These are phyloP conservation scores for Leccinum fallax DNA, from an alignment of 1,284 basidiomycete species.

Conservation along the genomic window DNA sequence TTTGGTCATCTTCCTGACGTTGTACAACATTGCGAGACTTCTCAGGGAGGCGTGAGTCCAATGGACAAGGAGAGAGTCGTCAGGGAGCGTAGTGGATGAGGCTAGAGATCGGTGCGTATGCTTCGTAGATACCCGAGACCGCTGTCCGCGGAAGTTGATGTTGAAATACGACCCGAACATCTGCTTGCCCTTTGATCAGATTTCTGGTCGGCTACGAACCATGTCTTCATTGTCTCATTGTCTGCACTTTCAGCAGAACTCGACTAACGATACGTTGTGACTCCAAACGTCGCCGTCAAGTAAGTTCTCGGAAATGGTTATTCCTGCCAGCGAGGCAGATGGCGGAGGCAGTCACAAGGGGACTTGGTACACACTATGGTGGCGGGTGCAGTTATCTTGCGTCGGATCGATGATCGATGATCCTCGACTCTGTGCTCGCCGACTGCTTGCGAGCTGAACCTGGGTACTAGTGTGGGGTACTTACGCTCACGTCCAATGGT, in stretches of 20 bases:
- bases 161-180: background rate
- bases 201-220: background rate
- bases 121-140: background rate
- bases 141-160: background rate
- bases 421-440: background rate
- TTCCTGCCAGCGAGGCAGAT: background rate
- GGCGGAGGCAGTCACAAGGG: background rate
- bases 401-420: background rate
- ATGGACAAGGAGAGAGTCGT: constrained; percentile 3
- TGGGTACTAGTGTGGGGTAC: background rate
- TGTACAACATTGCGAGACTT: constrained; percentile 4
- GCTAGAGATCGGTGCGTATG: background rate
- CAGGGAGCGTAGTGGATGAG: background rate
- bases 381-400: background rate
- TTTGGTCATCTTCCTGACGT: constrained; percentile 3
- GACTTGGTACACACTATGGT: background rate
- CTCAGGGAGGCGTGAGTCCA: background rate
- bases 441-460: background rate
- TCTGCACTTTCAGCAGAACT: background rate
- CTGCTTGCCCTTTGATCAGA: background rate
- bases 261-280: background rate
- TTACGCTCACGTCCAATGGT: background rate
- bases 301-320: background rate
- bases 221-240: background rate
- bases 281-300: background rate